Evolutionary conservation across 164 flowering plant species (phyloP).

Genomic region (Malania oleifera): DNA sequence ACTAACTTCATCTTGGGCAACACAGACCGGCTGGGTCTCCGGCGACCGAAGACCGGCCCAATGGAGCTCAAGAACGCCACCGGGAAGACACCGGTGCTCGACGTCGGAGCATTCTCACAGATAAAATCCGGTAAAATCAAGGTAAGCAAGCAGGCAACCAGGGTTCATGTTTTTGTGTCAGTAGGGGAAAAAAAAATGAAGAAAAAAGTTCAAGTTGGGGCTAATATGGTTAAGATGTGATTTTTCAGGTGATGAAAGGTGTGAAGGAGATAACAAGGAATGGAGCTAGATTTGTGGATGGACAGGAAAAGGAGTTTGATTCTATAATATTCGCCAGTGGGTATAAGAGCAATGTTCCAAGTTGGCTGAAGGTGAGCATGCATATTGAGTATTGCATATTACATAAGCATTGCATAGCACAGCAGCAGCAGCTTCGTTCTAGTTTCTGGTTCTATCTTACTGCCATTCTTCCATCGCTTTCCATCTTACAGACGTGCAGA

Average conservation of each 20-base stretch:
- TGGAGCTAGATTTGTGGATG: slow-evolving; percentile 75
- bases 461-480: slow-evolving; percentile 46
- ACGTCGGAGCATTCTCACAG: slow-evolving; percentile 70
- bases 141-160: slow-evolving; percentile 36
- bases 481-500: slow-evolving; percentile 32
- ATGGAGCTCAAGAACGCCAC: slow-evolving; percentile 83
- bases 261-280: slow-evolving; percentile 72
- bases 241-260: slow-evolving; percentile 63
- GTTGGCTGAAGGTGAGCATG: slow-evolving; percentile 83
- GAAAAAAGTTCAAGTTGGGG: too few species aligned
- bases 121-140: slow-evolving; percentile 79
- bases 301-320: slow-evolving; percentile 78
- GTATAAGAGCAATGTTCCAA: slow-evolving; percentile 91
- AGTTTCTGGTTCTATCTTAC: slow-evolving; percentile 18
- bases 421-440: slow-evolving; percentile 6
- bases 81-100: slow-evolving; percentile 95
- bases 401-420: too few species aligned
- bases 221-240: too few species aligned
- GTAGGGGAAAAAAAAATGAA: too few species aligned
- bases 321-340: slow-evolving; percentile 89
- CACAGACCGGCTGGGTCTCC: slow-evolving; percentile 74
- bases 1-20: slow-evolving; percentile 58
- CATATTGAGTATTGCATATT: too few species aligned
- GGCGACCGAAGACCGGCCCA: slow-evolving; percentile 92
- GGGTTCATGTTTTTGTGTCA: background rate